Evolutionary conservation across 306 rosid genomes (phyloP).

Genomic region (Pyrus pyrifolia): DNA sequence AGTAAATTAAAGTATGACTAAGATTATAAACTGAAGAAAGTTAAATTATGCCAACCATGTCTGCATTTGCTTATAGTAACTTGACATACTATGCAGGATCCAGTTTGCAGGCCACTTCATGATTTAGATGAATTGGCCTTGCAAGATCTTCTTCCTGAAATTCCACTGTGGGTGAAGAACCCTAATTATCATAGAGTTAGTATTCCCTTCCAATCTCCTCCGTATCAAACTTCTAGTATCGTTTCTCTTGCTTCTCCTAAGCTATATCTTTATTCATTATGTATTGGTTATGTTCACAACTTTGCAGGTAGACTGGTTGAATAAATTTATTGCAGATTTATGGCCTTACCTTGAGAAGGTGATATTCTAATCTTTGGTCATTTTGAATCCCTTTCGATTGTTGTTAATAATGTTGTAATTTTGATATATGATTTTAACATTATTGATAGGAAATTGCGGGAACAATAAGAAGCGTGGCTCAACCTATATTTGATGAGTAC

Average conservation of each 20-base stretch:
- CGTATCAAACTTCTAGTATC: not conserved
- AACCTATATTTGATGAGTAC: slow-evolving; percentile 65
- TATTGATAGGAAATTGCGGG: slow-evolving; percentile 39
- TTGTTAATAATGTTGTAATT: not conserved
- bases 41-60: not conserved
- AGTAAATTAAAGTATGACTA: not conserved
- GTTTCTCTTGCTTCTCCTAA: not conserved
- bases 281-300: slow-evolving; percentile 14
- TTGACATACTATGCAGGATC: slow-evolving; percentile 42
- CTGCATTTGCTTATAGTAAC: slow-evolving; percentile 9
- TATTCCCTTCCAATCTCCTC: slow-evolving; percentile 7
- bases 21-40: not conserved
- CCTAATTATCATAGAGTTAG: slow-evolving; percentile 79
- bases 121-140: slow-evolving; percentile 54
- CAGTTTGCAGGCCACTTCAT: slow-evolving; percentile 40
- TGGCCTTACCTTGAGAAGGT: slow-evolving; percentile 84
- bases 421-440: not conserved
- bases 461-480: slow-evolving; percentile 31
- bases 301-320: slow-evolving; percentile 73
- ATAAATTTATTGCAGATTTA: slow-evolving; percentile 45
- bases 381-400: not conserved
- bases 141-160: slow-evolving; percentile 61
- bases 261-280: not conserved
- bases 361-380: not conserved
- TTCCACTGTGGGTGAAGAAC: slow-evolving; percentile 80